Base-by-base conservation (phyloP, 371 early-diverging fungal genomes). In the Choanephora cucurbitarum region DNA sequence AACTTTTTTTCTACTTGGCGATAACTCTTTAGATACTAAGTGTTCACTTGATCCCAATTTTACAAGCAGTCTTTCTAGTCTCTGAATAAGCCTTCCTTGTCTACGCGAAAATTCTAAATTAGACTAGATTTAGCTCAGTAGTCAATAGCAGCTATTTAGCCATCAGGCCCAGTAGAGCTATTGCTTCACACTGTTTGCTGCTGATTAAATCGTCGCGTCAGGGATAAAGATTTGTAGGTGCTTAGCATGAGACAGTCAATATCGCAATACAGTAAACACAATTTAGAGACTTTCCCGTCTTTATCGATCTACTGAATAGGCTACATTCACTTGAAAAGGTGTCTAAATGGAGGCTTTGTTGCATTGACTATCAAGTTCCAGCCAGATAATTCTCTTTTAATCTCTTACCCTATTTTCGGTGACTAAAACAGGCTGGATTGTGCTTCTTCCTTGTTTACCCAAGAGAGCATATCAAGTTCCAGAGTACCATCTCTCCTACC, bases 401-500 rank as follows among this genome's bases (percentile, higher is more conserved):
- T 43, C 43, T 43, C 19, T 15, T 18, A 19, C 19, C 43, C 19
- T 28, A 28, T 19, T 45, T 45, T 24, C 11, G 46, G 46, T 45
- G 46, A 24, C 11, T 22, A 24, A 45, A 45, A 45, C 28, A 28
- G 23, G 24, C 28, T 45, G 17, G 28, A 45, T 23, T 24, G 5
- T 24, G 17, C 14, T 28, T 28, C 46, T 45, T 45, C 46, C 46
- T 45, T 19, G 11, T 45, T 45, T 45, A 45, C 46, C 46, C 46
- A 24, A 28, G 28, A 24, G 28, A 45, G 46, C 46, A 45, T 24
- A 43, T 43, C 43, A 43, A 43, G 43, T 43, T 43, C 43, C 43
- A 19, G 46, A 23, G 46, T 45, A 45, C 46, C 46, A 45, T 45
- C 46, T 45, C 23, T 23, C 46, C 46, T 45, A 45, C 46, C 28